phyloP scores from a whole-genome alignment of 2,329 filamentous ascomycete species.

The Colletotrichum sp. region DNA sequence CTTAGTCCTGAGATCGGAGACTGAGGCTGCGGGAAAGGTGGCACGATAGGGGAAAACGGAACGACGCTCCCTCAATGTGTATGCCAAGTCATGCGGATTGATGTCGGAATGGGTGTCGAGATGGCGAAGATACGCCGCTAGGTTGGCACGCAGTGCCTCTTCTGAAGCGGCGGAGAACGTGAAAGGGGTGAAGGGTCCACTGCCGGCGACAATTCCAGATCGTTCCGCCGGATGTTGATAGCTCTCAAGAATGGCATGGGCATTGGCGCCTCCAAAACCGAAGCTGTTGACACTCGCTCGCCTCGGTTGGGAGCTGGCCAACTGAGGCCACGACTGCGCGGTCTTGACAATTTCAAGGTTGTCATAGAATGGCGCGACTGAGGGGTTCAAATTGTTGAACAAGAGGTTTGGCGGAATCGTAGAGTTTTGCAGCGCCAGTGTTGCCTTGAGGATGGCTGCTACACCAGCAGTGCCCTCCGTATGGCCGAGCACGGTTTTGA shows the following conservation, averaged over 20 bases:
- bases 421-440: conserved; percentile 22
- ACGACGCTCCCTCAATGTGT: neutral
- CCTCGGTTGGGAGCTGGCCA: neutral
- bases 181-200: neutral
- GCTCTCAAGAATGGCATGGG: conserved; percentile 41
- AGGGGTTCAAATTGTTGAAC: conserved; percentile 33
- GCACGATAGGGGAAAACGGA: neutral
- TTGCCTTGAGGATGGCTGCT: conserved; percentile 30
- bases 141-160: conserved; percentile 23
- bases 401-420: conserved; percentile 33
- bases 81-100: neutral
- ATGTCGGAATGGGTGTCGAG: neutral
- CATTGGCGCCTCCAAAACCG: conserved; percentile 51
- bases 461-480: conserved; percentile 31
- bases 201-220: neutral
- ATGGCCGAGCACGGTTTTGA: conserved; percentile 34
- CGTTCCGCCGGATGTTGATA: neutral
- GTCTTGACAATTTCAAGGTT: conserved; percentile 20
- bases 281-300: conserved; percentile 36
- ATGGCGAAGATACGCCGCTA: conserved; percentile 22
- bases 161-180: conserved; percentile 23
- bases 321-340: conserved; percentile 21
- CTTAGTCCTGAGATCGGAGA: neutral
- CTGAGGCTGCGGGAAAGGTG: conserved; percentile 1
- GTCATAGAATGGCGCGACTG: conserved; percentile 27